Percentiles rank a stretch among this genome's conserved stretches.
These are phyloP conservation scores for Arabidopsis suecica DNA, from an alignment of 345 rosid species.

Conservation along the genomic window DNA sequence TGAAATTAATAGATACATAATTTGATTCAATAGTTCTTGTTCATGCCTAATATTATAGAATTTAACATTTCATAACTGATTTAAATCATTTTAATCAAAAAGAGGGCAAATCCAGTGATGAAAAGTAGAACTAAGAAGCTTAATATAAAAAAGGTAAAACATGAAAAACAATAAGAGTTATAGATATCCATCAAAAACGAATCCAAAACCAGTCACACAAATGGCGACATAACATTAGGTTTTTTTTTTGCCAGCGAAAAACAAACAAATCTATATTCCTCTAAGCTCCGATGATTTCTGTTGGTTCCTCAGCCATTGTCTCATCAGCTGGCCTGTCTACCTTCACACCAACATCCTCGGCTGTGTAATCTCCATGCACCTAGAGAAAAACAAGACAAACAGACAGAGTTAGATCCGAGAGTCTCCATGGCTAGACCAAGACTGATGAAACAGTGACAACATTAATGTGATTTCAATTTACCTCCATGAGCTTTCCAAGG, in stretches of 20 bases:
- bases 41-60: no score
- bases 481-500: conserved; percentile 97
- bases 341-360: conserved; percentile 49
- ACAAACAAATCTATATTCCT: conserved; percentile 25
- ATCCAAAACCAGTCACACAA: conserved; percentile 25
- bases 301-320: conserved; percentile 33
- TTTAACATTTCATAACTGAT: no score
- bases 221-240: conserved; percentile 32
- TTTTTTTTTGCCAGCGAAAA: neutral
- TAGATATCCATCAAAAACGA: conserved; percentile 35
- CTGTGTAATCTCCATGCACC: conserved; percentile 46
- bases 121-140: neutral
- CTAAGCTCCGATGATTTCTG: conserved; percentile 46
- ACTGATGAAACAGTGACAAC: neutral
- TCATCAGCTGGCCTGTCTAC: conserved; percentile 46
- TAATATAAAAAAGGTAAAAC: neutral
- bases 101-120: no score
- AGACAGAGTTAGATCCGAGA: neutral
- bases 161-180: conserved; percentile 6
- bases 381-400: neutral
- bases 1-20: no score
- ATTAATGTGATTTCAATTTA: neutral
- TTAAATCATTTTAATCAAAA: no score
- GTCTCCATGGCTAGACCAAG: neutral
- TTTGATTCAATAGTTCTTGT: no score